Base-by-base conservation (phyloP, 768 basidiomycete species). In the Psilocybe subaeruginosa region DNA sequence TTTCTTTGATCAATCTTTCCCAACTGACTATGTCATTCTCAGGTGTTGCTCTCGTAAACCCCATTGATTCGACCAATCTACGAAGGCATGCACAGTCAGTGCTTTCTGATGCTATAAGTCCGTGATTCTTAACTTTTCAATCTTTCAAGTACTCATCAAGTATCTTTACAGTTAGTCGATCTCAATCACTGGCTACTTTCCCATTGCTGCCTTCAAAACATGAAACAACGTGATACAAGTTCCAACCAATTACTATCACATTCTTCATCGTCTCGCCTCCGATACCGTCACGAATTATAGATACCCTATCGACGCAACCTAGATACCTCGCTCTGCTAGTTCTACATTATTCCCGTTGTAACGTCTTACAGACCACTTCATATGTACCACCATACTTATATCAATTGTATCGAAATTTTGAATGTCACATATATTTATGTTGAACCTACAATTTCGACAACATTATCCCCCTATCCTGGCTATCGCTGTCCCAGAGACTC, bases 401-500 rank as follows among this genome's bases (percentile, higher is more conserved):
- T 35, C 3, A 7, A 35, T 35, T 35, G 23, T 23, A 23, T 23
- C 23, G 23, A 23, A 23, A 35, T 35, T 35, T 35, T 35, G 7
- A 35, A 35, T 35, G 11, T n/a, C 23, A 23, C 23, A 23, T 23
- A 23, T 23, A 23, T 2, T 23, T 23, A 23, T 23, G 23, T 29
- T 23, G 14, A 50, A 19, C 1, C 54, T 56, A 68, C 8, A 68
- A 33, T 55, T 39, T 64, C 8, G 62, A 49, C 23, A 48, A 9
- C 14, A 51, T 17, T 12, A 19, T 51, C 46, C 11, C 12, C 35
- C 7, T 3, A 14, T 5, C 43, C 37, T 45, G 39, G 11, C 23
- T 29, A 12, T 68, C 64, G 12, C 53, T 58, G 33, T 82, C 82
- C 88, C 89, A 90, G 68, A 90, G 65, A 65, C 86, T 88, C 86